These are phyloP conservation scores for Candida jianshihensis DNA, from an alignment of 805 yeast genomes.

Conservation along the genomic window DNA sequence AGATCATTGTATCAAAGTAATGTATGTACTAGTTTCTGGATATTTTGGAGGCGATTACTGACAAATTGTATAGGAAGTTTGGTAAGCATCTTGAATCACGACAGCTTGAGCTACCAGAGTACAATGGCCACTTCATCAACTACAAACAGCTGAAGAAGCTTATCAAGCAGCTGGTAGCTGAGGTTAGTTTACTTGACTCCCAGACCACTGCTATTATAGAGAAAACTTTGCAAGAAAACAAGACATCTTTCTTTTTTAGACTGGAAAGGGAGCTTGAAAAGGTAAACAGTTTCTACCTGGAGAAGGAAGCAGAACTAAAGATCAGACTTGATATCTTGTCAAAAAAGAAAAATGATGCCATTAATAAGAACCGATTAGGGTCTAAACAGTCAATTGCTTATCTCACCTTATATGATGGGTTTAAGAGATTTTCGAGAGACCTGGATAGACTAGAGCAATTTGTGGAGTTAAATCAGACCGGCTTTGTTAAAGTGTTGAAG, in stretches of 20 bases:
- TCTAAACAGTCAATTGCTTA: slow-evolving; percentile 69
- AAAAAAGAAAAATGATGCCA: slow-evolving; percentile 55
- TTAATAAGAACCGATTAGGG: slow-evolving; percentile 36
- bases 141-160: slow-evolving; percentile 90
- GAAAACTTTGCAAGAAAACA: slow-evolving; percentile 72
- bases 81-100: slow-evolving; percentile 93
- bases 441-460: slow-evolving; percentile 85
- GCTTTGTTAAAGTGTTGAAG: slow-evolving; percentile 90
- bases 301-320: slow-evolving; percentile 83
- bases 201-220: slow-evolving; percentile 29
- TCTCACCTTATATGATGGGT: slow-evolving; percentile 78
- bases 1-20: too few species aligned
- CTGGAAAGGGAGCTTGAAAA: slow-evolving; percentile 93
- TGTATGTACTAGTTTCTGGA: neutral
- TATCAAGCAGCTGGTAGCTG: slow-evolving; percentile 73
- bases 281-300: slow-evolving; percentile 86
- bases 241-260: slow-evolving; percentile 80
- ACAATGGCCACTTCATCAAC: slow-evolving; percentile 87
- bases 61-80: slow-evolving; percentile 53
- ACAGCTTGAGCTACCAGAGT: slow-evolving; percentile 92
- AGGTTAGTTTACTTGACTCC: slow-evolving; percentile 25
- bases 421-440: slow-evolving; percentile 84
- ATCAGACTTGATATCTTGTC: slow-evolving; percentile 70
- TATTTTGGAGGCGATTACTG: neutral
- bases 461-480: slow-evolving; percentile 91